phyloP scores from a whole-genome alignment of 2,329 filamentous ascomycete genomes.

The Tolypocladium paradoxum region DNA sequence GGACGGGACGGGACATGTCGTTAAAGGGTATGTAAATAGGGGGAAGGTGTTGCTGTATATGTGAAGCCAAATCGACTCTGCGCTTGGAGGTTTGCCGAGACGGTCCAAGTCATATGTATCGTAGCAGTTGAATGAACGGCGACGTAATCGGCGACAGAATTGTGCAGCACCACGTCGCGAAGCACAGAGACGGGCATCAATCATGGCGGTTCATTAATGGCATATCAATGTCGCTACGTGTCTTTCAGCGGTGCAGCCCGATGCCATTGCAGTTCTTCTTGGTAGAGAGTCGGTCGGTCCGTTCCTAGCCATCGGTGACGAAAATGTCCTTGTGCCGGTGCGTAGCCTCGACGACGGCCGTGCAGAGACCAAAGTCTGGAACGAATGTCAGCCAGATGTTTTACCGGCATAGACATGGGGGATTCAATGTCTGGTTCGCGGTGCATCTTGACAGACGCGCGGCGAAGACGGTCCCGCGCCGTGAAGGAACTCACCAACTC shows the following conservation, averaged over 20 bases:
- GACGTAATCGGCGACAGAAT: not conserved
- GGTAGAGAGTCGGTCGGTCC: not conserved
- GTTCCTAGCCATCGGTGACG: conserved; percentile 36
- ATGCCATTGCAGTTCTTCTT: not conserved
- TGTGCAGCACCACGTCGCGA: not conserved
- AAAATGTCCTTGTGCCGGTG: conserved; percentile 77
- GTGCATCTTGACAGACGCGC: too few species aligned
- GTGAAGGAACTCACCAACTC: conserved; percentile 51
- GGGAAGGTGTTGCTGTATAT: not conserved
- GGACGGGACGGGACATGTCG: not conserved
- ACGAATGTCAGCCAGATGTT: not conserved
- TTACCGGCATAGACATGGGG: too few species aligned
- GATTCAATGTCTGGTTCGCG: too few species aligned
- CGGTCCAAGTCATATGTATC: too few species aligned
- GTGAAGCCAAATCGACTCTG: not conserved
- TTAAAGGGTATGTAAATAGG: not conserved
- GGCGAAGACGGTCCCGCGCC: too few species aligned
- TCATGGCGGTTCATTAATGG: not conserved
- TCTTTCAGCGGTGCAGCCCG: not conserved
- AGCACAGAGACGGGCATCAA: not conserved
- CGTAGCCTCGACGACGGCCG: conserved; percentile 74
- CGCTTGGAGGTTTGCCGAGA: not conserved
- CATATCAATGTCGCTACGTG: not conserved
- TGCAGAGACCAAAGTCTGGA: conserved; percentile 63
- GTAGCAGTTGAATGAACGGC: not conserved